These are phyloP conservation scores for Globisporangium uncinulatum DNA, from an alignment of 352 stramenopile genomes.

Conservation along the genomic window DNA sequence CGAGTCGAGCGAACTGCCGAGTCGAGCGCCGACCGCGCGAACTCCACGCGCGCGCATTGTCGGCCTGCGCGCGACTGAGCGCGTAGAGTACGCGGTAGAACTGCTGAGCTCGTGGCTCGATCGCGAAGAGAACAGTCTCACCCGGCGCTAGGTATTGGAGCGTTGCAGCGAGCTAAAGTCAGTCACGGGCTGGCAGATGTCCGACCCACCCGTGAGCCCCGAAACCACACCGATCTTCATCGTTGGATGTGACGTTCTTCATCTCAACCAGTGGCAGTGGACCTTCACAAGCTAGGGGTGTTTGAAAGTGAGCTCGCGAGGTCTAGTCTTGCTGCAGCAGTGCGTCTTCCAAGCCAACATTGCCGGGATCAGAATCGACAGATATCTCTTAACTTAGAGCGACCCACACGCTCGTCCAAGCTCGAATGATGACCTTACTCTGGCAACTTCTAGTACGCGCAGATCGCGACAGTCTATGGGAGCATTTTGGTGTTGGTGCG, in stretches of 20 bases:
- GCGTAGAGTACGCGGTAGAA: constrained; percentile 38
- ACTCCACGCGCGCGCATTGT: constrained; percentile 4
- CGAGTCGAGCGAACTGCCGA: constrained; percentile 1
- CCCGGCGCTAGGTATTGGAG: constrained; percentile 29
- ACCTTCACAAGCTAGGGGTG: no score
- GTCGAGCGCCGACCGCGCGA: constrained; percentile 3
- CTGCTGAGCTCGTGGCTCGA: constrained; percentile 15
- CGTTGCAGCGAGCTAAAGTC: constrained; percentile 13
- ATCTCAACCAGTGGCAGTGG: no score
- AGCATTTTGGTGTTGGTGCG: constrained; percentile 28
- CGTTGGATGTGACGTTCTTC: no score
- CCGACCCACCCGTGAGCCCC: constrained; percentile 23
- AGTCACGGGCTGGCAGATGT: constrained; percentile 31
- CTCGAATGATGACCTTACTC: no score
- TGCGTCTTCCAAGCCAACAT: no score
- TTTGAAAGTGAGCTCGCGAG: no score
- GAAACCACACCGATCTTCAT: no score
- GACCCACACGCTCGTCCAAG: no score
- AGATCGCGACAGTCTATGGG: background rate
- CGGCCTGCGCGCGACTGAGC: constrained; percentile 9
- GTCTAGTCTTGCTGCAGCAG: no score
- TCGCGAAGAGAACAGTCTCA: constrained; percentile 46
- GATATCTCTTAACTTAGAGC: no score
- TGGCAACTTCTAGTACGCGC: no score
- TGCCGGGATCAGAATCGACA: no score